Evolutionary conservation across 2,329 filamentous ascomycete genomes (phyloP), one percentile per base, ranked within the genome.

Genomic region (Phyllachora maydis): DNA sequence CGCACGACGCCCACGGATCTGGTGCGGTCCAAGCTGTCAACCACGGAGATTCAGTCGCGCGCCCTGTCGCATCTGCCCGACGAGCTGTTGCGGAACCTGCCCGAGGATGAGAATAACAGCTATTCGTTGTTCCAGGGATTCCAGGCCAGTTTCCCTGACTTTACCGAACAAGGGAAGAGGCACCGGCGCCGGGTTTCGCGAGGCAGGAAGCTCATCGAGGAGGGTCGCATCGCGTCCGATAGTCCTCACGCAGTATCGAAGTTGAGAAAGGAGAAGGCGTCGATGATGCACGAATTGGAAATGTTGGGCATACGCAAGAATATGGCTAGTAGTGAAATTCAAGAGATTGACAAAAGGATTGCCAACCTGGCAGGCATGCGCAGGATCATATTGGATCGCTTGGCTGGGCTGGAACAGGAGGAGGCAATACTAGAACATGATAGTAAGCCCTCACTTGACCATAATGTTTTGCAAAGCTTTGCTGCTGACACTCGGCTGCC

Each of bases 101-200:
- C 88, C 35, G 81, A 91, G 30, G 65, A 74, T 42, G 70, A 73
- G 12, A n/a, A n/a, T n/a, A 90, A 78, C 47, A 58, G 70, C 10
- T 98, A 91, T 52, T 93, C 83, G 19, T 59, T 98, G 21, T 95
- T 98, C 46, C 79, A 98, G 47, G 88, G 88, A 34, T 98, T 98
- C 47, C 73, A 91, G 50, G 88, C 85, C 22, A 83, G 71, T 32
- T 59, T 92, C 31, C 83, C 83, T 3, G 65, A 71, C 32, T 48
- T 65, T 32, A 58, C 56, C 4, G 76, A 88, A 10, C 65, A 73
- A 31, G 65, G 64, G 34, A 71, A 73, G 42, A 77, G 73, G 43
- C 65, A 68, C 35, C 65, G 71, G 24, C 65, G 77, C 35, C 67
- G 69, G 30, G 63, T 68, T 19, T 78, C 78, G 6, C 66, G 77